A percentile compares a stretch with the other conserved stretches of the same genome.
phyloP scores from a whole-genome alignment of 441 rosid species.

The Bruguiera hainesii region DNA sequence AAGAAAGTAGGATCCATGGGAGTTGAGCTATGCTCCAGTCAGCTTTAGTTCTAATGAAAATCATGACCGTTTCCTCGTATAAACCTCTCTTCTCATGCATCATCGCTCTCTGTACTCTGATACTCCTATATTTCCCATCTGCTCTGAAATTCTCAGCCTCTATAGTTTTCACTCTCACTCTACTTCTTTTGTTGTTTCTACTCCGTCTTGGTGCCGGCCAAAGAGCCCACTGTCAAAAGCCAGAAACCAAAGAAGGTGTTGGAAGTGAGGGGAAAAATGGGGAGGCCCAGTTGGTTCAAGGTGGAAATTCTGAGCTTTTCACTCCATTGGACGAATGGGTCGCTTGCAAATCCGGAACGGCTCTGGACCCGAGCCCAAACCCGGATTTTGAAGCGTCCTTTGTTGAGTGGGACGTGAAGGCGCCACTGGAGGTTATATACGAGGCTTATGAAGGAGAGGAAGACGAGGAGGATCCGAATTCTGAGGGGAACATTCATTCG shows the following conservation, averaged over 20 bases:
- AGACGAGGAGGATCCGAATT: slow-evolving; percentile 23
- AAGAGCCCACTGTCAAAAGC: slow-evolving; percentile 15
- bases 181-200: slow-evolving; percentile 44
- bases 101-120: slow-evolving; percentile 40
- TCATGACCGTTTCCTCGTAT: slow-evolving; percentile 15
- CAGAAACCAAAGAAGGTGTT: not conserved
- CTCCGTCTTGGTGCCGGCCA: slow-evolving; percentile 44
- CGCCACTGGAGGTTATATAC: slow-evolving; percentile 68
- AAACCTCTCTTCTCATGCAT: slow-evolving; percentile 59
- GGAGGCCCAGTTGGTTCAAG: not conserved
- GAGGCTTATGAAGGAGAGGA: slow-evolving; percentile 54
- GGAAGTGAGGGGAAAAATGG: not conserved
- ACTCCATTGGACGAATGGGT: slow-evolving; percentile 11
- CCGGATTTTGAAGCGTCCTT: slow-evolving; percentile 28
- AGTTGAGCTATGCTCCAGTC: not conserved
- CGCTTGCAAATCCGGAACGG: not conserved
- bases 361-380: slow-evolving; percentile 11
- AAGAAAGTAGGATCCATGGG: slow-evolving; percentile 6
- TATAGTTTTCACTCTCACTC: slow-evolving; percentile 41
- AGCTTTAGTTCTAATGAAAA: not conserved
- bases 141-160: slow-evolving; percentile 35
- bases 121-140: slow-evolving; percentile 52
- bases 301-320: not conserved
- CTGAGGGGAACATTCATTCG: slow-evolving; percentile 1
- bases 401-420: slow-evolving; percentile 64